Percentiles rank a stretch among this genome's conserved stretches.
phyloP scores from a whole-genome alignment of 2,329 filamentous ascomycete genomes.

The Botrytis galanthina region DNA sequence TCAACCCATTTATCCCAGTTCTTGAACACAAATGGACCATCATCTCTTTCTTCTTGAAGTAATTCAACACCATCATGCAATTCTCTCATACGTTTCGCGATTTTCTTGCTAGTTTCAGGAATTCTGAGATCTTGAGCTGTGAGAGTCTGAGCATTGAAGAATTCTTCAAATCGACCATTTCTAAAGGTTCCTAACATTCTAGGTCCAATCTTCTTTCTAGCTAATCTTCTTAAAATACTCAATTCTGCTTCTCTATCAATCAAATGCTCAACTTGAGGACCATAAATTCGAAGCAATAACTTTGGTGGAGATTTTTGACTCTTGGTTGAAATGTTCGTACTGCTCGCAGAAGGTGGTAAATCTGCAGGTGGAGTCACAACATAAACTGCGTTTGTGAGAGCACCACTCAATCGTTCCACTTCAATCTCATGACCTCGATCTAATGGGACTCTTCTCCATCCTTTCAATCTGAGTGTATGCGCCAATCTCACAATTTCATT shows the following conservation, averaged over 20 bases:
- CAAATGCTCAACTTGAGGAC: conserved; percentile 89
- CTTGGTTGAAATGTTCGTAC: conserved; percentile 38
- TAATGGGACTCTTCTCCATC: conserved; percentile 81
- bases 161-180: conserved; percentile 96
- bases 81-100: conserved; percentile 96
- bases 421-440: conserved; percentile 66
- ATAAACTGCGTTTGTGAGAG: conserved; percentile 94
- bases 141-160: conserved; percentile 79
- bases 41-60: conserved; percentile 71
- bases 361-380: conserved; percentile 80
- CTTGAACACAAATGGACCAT: conserved; percentile 79
- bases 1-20: conserved; percentile 81
- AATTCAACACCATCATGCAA: conserved; percentile 91
- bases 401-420: conserved; percentile 80
- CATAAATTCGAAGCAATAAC: conserved; percentile 86
- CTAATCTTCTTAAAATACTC: conserved; percentile 78
- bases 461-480: conserved; percentile 85
- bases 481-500: conserved; percentile 84
- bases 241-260: conserved; percentile 93
- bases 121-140: conserved; percentile 74
- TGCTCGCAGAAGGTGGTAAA: conserved; percentile 41
- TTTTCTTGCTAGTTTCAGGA: conserved; percentile 82
- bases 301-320: conserved; percentile 49
- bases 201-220: conserved; percentile 89
- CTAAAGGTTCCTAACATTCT: conserved; percentile 86